Conservation (phyloP, 805 yeast species). For the Brettanomyces naardenensis region DNA sequence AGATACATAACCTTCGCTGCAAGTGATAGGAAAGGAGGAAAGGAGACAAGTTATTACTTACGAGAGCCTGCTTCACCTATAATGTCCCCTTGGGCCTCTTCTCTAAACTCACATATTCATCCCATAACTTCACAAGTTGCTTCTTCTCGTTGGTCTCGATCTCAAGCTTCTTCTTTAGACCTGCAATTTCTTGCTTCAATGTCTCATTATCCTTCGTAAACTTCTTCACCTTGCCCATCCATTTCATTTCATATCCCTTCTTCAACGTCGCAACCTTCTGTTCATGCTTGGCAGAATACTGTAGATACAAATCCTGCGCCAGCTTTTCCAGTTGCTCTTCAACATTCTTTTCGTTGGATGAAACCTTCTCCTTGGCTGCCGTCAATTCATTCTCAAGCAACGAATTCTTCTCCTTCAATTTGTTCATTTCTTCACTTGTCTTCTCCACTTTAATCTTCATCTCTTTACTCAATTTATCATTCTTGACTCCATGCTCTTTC, state of each 20-base stretch:
- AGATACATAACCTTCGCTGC: no score
- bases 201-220: constrained; percentile 14
- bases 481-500: constrained; percentile 2
- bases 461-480: constrained; percentile 1
- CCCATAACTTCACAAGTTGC: constrained; percentile 43
- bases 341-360: constrained; percentile 37
- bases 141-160: constrained; percentile 51
- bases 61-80: no score
- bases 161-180: constrained; percentile 37
- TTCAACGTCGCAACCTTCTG: constrained; percentile 57
- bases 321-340: constrained; percentile 51
- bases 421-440: neutral
- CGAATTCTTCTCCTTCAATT: constrained; percentile 2
- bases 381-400: constrained; percentile 15
- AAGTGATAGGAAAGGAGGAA: no score
- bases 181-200: constrained; percentile 44
- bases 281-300: constrained; percentile 72
- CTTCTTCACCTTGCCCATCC: constrained; percentile 33
- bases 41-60: no score
- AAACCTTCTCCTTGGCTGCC: constrained; percentile 18
- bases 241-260: constrained; percentile 49
- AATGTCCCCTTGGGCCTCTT: no score
- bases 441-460: neutral
- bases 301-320: constrained; percentile 64
- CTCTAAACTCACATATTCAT: constrained; percentile 23